Conservation (phyloP, 371 early-diverging fungal species). For the Circinella minor region DNA sequence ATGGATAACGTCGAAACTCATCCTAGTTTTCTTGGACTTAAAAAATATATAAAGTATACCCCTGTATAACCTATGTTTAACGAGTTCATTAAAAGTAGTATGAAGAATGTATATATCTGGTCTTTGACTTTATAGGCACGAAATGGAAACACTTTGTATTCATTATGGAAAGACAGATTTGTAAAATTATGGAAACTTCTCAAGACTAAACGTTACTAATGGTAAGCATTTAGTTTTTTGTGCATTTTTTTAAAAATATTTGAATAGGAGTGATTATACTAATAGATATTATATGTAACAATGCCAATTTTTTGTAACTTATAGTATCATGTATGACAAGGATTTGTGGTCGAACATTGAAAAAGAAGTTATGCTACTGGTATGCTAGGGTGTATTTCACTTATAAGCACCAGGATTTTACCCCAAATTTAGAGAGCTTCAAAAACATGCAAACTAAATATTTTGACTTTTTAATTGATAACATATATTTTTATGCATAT, state of each 20-base stretch:
- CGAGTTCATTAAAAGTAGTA: not conserved
- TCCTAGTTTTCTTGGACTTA: not conserved
- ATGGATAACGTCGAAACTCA: not conserved
- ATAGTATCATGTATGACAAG: slow-evolving; percentile 1
- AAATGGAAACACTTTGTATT: not conserved
- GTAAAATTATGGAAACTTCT: not conserved
- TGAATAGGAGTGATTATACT: not conserved
- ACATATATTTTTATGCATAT: too few relatives aligned
- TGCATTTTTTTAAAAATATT: not conserved
- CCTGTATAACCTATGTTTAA: not conserved
- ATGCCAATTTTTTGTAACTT: slow-evolving; percentile 2
- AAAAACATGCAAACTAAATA: too few relatives aligned
- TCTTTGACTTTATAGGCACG: not conserved
- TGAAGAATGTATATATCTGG: not conserved
- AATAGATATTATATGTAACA: not conserved
- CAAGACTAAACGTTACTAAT: not conserved
- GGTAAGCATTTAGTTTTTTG: not conserved
- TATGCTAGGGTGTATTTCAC: not conserved
- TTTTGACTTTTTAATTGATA: too few relatives aligned
- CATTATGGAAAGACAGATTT: not conserved
- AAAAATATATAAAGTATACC: not conserved
- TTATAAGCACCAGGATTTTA: too few relatives aligned
- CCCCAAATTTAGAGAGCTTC: too few relatives aligned
- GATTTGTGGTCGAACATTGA: not conserved
- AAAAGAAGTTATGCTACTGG: not conserved